Base-by-base conservation (phyloP, 306 rosid species). In the Fragaria iinumae region DNA sequence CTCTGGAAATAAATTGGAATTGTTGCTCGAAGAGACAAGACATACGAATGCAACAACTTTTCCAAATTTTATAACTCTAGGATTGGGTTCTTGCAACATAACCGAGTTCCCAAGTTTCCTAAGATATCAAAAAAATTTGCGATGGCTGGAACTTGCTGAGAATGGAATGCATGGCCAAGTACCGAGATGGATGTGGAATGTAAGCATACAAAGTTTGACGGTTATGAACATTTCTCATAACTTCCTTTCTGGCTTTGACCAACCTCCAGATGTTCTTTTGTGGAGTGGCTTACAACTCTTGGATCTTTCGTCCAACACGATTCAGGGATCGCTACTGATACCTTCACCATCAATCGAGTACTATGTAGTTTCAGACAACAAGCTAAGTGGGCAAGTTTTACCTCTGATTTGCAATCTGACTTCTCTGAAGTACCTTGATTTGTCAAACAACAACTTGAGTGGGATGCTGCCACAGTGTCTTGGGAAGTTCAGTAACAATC, bases 221-320 rank as follows among this genome's bases (percentile, higher is more conserved):
- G 18, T 39, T 3, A 13, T 78, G 9, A 14, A 2, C 20, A 34
- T 78, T 8, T 16, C 65, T 11, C 0, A 49, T 0, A 78, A 78
- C 65, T 71, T 78, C 29, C 64, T 78, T 14, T 49, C 55, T 14
- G 72, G 53, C 17, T 78, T 78, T 32, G 71, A 48, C 11, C 63
- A 78, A 8, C 71, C 5, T 32, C 27, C 62, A 32, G 9, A 36
- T 21, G 8, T 78, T 11, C 76, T 57, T 23, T 62, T 65, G 0
- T 47, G 71, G 64, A 63, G 34, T 17, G 65, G 65, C 65, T 17
- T 59, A 9, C 34, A 1, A 25, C 65, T 59, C 17, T 11, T 59
- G 65, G 65, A 59, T 25, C 65, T 59, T 25, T 59, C 65, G 1
- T 23, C 36, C 17, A 59, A 59, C 65, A 10, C 11, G 65, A 59